These are phyloP conservation scores for Mucor plumbeus DNA, from an alignment of 371 early-diverging fungal species.

Conservation along the genomic window DNA sequence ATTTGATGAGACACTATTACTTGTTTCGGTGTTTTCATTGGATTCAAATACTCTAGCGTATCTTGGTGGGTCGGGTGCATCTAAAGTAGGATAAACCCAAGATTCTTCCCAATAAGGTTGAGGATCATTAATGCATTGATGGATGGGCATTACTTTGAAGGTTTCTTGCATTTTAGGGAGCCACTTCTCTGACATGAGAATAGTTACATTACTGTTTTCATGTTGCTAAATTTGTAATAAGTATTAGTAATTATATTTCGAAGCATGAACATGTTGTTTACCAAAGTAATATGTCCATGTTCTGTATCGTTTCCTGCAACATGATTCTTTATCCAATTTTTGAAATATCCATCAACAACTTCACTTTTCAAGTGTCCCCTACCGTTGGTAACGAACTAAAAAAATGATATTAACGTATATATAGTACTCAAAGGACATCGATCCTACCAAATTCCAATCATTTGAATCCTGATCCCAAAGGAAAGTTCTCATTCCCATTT, in stretches of 20 bases:
- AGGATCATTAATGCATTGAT: slow-evolving; percentile 55
- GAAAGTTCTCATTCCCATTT: slow-evolving; percentile 51
- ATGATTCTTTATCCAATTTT: slow-evolving; percentile 43
- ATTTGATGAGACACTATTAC: too few relatives aligned
- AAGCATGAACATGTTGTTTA: slow-evolving; percentile 1
- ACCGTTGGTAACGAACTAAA: too few relatives aligned
- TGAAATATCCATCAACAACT: slow-evolving; percentile 41
- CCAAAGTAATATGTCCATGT: slow-evolving; percentile 46
- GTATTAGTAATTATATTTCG: neutral
- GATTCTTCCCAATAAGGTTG: slow-evolving; percentile 55
- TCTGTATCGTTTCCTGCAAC: slow-evolving; percentile 30
- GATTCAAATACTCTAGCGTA: too few relatives aligned
- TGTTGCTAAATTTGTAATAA: slow-evolving; percentile 39
- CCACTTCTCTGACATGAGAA: slow-evolving; percentile 51
- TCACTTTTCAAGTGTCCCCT: slow-evolving; percentile 30
- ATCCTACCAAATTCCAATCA: slow-evolving; percentile 44
- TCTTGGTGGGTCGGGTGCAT: slow-evolving; percentile 10
- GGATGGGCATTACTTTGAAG: slow-evolving; percentile 55
- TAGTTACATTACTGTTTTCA: slow-evolving; percentile 50
- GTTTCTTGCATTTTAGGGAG: slow-evolving; percentile 42
- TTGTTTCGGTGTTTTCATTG: too few relatives aligned
- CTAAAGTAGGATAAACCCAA: slow-evolving; percentile 43
- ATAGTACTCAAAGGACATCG: neutral
- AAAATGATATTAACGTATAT: too few relatives aligned
- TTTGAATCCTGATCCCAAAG: slow-evolving; percentile 49